Evolutionary conservation across 345 rosid genomes (phyloP), one percentile per base, ranked within the genome.

Genomic region (Eucalyptus pauciflora): DNA sequence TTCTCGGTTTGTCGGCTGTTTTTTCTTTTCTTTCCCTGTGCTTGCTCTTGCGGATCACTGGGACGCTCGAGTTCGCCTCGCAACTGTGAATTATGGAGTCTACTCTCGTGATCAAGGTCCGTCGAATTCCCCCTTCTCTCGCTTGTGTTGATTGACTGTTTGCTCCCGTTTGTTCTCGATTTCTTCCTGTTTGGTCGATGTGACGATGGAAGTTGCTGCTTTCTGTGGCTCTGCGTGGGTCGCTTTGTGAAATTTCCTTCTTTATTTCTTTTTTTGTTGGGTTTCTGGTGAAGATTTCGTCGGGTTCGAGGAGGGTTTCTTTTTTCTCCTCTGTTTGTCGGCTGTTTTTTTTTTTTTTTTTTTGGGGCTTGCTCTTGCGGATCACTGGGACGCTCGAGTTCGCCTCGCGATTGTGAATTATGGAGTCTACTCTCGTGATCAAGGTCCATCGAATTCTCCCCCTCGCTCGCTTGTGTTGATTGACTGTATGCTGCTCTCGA

Each of bases 381-480:
- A 58, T 89, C 87, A 89, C 64, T 56, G 89, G 91, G 58, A 89
- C 91, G 91, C 80, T 51, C 50, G 54, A 60, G 60, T 46, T 86
- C 50, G 62, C 24, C 17, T 45, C 50, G 29, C 45, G 13, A 27
- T 33, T 29, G n/a, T 86, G 50, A 60, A 17, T 20, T 20, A 89
- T 89, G 91, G 89, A 89, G 50, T 89, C 89, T 60, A 24, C 87
- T n/a, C 89, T 80, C 51, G 91, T 89, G 60, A 89, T 89, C 91
- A 89, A 89, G 91, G 91, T 89, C 64, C 33, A 86, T 24, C 86
- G 60, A 10, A 20, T 76, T 76, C 85, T 45, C 48, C 27, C 37
- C 37, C 20, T 37, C 14, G 15, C 85, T 37, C 8, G 80, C 37
- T 69, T 69, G 41, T 69, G 80, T 69, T 17, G 20, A 52, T 62